A percentile compares a stretch with the other conserved stretches of the same genome.
Conservation (phyloP, 2,329 filamentous ascomycete species). For the Akanthomyces uredinophilus region DNA sequence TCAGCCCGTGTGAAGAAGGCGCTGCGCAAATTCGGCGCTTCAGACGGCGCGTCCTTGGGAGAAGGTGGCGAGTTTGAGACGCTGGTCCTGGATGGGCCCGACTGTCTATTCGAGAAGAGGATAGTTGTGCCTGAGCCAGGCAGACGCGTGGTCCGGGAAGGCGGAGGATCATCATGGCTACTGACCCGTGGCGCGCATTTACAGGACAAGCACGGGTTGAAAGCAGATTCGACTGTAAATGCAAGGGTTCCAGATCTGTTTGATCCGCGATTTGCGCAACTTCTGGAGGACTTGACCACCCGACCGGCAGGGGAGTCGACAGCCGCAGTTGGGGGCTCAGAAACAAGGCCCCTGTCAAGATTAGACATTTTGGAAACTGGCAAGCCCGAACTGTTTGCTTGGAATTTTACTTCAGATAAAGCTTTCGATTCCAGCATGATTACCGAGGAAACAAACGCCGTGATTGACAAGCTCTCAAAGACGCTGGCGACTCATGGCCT, state of each 20-base stretch:
- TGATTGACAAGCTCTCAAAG: conserved; percentile 41
- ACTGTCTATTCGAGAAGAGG: conserved; percentile 62
- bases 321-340: neutral
- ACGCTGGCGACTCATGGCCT: conserved; percentile 31
- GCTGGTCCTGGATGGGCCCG: conserved; percentile 75
- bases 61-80: conserved; percentile 98
- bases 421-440: conserved; percentile 29
- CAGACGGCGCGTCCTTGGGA: conserved; percentile 69
- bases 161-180: conserved; percentile 73
- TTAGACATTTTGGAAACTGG: too few relatives aligned
- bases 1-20: conserved; percentile 45
- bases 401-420: conserved; percentile 33
- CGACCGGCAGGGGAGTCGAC: neutral
- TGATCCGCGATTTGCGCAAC: conserved; percentile 53
- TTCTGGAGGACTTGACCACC: conserved; percentile 31
- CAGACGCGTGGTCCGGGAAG: conserved; percentile 54
- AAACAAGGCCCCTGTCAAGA: neutral
- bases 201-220: conserved; percentile 32
- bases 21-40: conserved; percentile 62
- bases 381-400: conserved; percentile 17
- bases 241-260: conserved; percentile 58
- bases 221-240: neutral
- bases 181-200: conserved; percentile 55
- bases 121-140: conserved; percentile 57
- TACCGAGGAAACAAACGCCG: conserved; percentile 41